These are phyloP conservation scores for Paramecium sexaurelia DNA, from an alignment of 73 alveolate species.

Conservation along the genomic window DNA sequence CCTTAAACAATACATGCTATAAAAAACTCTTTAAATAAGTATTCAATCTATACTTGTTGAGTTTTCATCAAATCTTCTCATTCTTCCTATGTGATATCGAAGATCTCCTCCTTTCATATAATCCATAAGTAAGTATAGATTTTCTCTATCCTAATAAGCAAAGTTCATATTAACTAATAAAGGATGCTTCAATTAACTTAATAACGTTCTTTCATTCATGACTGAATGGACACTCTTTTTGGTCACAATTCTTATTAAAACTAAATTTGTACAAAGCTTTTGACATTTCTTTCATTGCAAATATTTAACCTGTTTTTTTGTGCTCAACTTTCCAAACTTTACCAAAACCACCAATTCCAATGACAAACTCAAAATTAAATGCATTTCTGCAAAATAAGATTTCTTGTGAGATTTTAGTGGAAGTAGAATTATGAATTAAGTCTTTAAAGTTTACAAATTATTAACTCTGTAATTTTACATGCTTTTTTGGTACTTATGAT, in stretches of 20 bases:
- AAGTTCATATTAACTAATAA: slow-evolving; percentile 87
- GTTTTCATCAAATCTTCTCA: slow-evolving; percentile 88
- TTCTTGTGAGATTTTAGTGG: neutral
- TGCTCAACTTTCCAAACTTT: slow-evolving; percentile 84
- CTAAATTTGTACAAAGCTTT: slow-evolving; percentile 31
- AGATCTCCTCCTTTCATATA: slow-evolving; percentile 94
- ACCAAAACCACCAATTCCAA: slow-evolving; percentile 87
- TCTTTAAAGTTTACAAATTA: neutral
- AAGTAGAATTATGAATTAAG: neutral
- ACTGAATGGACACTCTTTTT: slow-evolving; percentile 7
- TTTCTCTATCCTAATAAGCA: slow-evolving; percentile 91
- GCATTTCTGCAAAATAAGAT: slow-evolving; percentile 62
- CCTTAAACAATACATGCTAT: slow-evolving; percentile 74
- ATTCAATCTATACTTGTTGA: slow-evolving; percentile 76
- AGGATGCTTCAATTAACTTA: slow-evolving; percentile 64
- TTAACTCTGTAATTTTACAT: neutral
- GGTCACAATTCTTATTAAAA: neutral
- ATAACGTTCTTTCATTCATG: neutral
- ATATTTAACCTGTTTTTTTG: slow-evolving; percentile 59
- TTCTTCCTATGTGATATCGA: slow-evolving; percentile 84
- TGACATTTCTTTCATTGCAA: slow-evolving; percentile 69
- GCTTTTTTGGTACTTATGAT: neutral
- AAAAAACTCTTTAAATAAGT: slow-evolving; percentile 58
- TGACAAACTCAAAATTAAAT: slow-evolving; percentile 73
- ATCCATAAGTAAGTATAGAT: slow-evolving; percentile 89